Base-by-base conservation (phyloP, 225 moss, liverwort and hornwort genomes). In the Sphagnum contortum region DNA sequence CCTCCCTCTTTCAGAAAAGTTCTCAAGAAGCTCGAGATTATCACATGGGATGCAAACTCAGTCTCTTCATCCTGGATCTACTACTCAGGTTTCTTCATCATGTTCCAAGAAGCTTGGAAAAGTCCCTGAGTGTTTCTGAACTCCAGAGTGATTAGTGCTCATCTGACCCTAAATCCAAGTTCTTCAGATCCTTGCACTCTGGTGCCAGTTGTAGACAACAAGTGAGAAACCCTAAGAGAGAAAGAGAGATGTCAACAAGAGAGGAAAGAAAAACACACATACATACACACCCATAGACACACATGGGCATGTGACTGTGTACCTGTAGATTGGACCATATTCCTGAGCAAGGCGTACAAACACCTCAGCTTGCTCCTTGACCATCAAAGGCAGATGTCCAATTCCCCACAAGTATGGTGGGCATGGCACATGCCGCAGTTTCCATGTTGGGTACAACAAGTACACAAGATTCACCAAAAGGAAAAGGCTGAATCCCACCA, bases 311-410 rank as follows among this genome's bases (percentile, higher is more conserved):
- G 29, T 29, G 29, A 10, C 3, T 5, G 57, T 50, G 10, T 9
- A 74, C 74, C 74, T 74, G 63, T 74, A 74, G 7, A 75, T 14
- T 9, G 66, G 70, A 8, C 75, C 75, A 63, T 76, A 71, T 47
- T 71, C 57, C 53, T 76, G 60, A 3, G 70, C 62, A 2, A 76
- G 71, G 55, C 53, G 66, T 2, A 61, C 66, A 47, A 71, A 76
- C 44, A 67, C 45, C 6, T 44, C 44, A 29, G 76, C 62, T 14
- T 66, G n/a, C 45, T 73, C 60, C 63, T 71, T 71, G 5, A 49
- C 8, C 48, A 76, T 55, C 66, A 71, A 45, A 13, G 61, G 71
- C 66, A 71, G 49, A 10, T 76, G 75, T 45, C 75, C 75, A 46
- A 71, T 56, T 13, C 64, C 62, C 50, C 45, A 71, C 9, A 57